Base-by-base conservation (phyloP, 768 basidiomycete genomes). In the Galerina marginata region DNA sequence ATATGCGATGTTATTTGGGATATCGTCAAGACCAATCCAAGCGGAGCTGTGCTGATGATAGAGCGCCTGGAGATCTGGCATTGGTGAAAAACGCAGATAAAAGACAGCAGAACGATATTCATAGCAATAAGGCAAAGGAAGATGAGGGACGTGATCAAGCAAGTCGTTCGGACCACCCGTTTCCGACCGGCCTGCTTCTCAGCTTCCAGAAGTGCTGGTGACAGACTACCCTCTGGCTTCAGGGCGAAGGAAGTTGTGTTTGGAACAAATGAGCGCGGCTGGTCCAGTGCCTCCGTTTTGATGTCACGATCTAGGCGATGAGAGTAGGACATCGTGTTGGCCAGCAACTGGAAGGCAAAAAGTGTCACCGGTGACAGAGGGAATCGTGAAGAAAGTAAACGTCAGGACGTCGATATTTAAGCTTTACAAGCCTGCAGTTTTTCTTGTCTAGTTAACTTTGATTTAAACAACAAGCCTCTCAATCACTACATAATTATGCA, bases 1-100 rank as follows among this genome's bases (percentile, higher is more conserved):
- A 58, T 38, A 49, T 50, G 56, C 16, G 44, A 47, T 26, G 56
- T 57, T 15, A 57, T 45, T 57, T 57, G 54, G 15, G 54, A 45
- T 33, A 58, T 58, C 12, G 47, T 49, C 25, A 58, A 33, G 2
- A 58, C 56, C 2, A 29, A 37, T 16, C 56, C 56, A 1, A 58
- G 42, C 15, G 56, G 56, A 12, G 56, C 56, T 2, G 56, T 58
- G 49, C 56, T 58, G 16, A 58, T 26, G 39, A 58, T 39, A 12
- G 56, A 48, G 2, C n/a, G 38, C 16, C 29, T n/a, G 15, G 25
- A 25, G 23, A 42, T 36, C n/a, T 51, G 38, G 20, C 56, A 58
- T 36, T 57, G 56, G 47, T 57, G 47, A 7, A 49, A 20, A 12
- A 49, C 37, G 37, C 56, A 57, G 39, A 57, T 47, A 37, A 47